A percentile compares a stretch with the other conserved stretches of the same genome.
These are phyloP conservation scores for Biscogniauxia marginata DNA, from an alignment of 2,329 filamentous ascomycete species.

Conservation along the genomic window DNA sequence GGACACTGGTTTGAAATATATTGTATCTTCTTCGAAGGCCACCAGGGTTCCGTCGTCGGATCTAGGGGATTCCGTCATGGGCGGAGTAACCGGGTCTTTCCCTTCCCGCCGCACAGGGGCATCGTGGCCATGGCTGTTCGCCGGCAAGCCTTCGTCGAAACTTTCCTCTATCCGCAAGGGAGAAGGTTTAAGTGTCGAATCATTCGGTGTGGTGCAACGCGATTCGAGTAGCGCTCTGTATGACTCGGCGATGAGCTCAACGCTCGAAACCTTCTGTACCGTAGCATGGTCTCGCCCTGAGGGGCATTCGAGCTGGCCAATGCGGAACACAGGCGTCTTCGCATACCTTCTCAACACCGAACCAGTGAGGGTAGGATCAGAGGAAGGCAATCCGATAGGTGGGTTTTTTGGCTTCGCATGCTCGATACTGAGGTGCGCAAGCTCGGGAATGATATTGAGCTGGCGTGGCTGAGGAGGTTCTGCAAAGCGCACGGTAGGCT, in stretches of 20 bases:
- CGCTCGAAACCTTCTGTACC: conserved; percentile 39
- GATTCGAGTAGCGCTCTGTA: conserved; percentile 48
- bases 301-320: conserved; percentile 48
- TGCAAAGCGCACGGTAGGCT: conserved; percentile 8
- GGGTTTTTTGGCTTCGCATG: conserved; percentile 21
- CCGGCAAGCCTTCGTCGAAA: conserved; percentile 3
- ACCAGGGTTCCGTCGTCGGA: conserved; percentile 48
- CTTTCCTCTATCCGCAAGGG: conserved; percentile 11
- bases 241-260: conserved; percentile 50
- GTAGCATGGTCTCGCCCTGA: conserved; percentile 22
- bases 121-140: conserved; percentile 2
- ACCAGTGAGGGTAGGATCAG: conserved; percentile 19
- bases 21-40: conserved; percentile 44
- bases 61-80: conserved; percentile 31
- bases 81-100: conserved; percentile 13
- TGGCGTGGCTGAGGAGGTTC: conserved; percentile 17
- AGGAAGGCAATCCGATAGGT: conserved; percentile 22
- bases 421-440: conserved; percentile 36
- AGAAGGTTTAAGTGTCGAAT: conserved; percentile 26
- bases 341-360: conserved; percentile 44
- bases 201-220: conserved; percentile 34
- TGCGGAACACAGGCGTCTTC: conserved; percentile 50
- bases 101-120: conserved; percentile 12
- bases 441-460: conserved; percentile 26
- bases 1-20: conserved; percentile 47